Evolutionary conservation across 176 grass and related monocot species (phyloP).

Genomic region (Puccinellia tenuiflora): DNA sequence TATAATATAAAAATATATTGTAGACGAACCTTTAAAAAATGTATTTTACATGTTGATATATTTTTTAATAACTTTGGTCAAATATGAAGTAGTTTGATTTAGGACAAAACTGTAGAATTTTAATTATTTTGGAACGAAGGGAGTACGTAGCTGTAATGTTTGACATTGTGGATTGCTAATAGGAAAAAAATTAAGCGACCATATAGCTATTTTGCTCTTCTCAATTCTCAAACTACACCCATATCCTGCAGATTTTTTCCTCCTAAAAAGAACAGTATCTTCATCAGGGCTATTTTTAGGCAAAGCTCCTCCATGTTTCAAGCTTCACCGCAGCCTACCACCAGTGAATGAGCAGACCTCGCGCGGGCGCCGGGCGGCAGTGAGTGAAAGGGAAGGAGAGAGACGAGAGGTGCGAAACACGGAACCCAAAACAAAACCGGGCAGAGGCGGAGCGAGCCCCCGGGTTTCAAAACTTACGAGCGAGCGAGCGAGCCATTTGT

Average conservation of each 20-base stretch:
- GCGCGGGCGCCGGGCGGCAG: background rate
- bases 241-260: background rate
- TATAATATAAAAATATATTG: too few relatives aligned
- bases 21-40: too few relatives aligned
- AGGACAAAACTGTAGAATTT: too few relatives aligned
- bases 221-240: background rate
- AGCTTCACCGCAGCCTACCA: constrained; percentile 31
- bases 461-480: constrained; percentile 22
- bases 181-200: too few relatives aligned
- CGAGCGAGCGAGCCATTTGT: constrained; percentile 5
- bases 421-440: background rate
- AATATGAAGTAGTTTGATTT: too few relatives aligned
- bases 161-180: too few relatives aligned
- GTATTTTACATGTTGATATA: too few relatives aligned
- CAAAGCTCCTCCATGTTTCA: constrained; percentile 11
- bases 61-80: too few relatives aligned
- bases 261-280: background rate
- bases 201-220: background rate
- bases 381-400: background rate
- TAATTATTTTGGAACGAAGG: too few relatives aligned
- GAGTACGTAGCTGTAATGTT: too few relatives aligned
- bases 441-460: background rate
- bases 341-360: constrained; percentile 10
- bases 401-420: background rate
- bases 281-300: constrained; percentile 9